Percentiles rank a stretch among this genome's conserved stretches.
Conservation (phyloP, 2,329 filamentous ascomycete species). For the Nemania sp. region DNA sequence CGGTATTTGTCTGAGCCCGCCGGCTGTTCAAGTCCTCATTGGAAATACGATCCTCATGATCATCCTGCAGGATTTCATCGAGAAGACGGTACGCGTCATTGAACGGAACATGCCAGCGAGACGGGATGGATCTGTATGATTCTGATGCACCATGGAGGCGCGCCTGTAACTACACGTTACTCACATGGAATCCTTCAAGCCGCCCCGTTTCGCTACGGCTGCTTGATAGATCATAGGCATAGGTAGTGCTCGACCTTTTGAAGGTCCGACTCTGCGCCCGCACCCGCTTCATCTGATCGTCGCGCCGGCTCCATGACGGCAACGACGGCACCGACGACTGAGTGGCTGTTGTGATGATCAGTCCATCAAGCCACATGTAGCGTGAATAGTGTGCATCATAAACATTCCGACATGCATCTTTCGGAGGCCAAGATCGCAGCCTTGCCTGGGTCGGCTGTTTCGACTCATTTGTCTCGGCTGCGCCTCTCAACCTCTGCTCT, state of each 20-base stretch:
- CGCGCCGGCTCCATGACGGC: background rate
- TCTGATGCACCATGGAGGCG: background rate
- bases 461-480: background rate
- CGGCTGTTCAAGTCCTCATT: background rate
- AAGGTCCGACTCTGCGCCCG: background rate
- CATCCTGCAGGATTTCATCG: slow-evolving; percentile 19
- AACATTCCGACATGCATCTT: background rate
- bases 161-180: background rate
- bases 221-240: background rate
- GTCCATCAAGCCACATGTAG: background rate
- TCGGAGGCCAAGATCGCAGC: background rate
- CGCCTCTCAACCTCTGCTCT: background rate
- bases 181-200: slow-evolving; percentile 5
- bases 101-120: background rate
- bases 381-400: background rate
- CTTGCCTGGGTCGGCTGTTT: background rate
- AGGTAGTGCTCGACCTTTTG: background rate
- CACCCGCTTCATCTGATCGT: background rate
- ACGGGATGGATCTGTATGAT: background rate
- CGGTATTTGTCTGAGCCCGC: slow-evolving; percentile 1
- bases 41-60: background rate
- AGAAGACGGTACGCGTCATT: background rate
- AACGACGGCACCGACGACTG: too few relatives aligned
- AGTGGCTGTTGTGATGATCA: background rate
- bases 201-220: slow-evolving; percentile 9